Evolutionary conservation across 345 rosid species (phyloP), one percentile per base, ranked within the genome.

Genomic region (Rubroshorea leprosula): DNA sequence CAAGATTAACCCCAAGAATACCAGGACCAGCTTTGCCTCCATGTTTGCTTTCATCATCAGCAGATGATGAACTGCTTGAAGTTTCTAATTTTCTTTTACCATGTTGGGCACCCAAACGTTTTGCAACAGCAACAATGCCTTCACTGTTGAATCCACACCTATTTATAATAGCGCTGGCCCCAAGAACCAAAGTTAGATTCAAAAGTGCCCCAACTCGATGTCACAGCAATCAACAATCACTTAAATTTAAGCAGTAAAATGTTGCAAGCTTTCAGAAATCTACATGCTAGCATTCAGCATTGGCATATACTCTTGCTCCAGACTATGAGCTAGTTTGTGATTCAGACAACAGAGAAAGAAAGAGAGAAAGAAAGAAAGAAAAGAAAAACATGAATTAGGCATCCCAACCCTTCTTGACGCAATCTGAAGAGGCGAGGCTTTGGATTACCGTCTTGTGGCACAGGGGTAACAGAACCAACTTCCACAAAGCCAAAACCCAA

Each of bases 1-100:
- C 99, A 69, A 89, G 91, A 72, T 89, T 89, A 51, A 89, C 96
- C 49, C 97, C 99, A 59, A 93, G 97, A 72, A 89, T 93, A 66
- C 97, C 99, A 61, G 96, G 97, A 55, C 99, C 97, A 64, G 97
- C 96, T 76, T 89, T 93, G 44, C 99, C 99, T 43, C 97, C 97
- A 4, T 83, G 87, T 75, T 80, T 85, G 43, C 51, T 70, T 25
- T 85, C 92, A 25, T 78, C 85, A 23, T 56, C 55, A 17, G 81
- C 65, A 25, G 87, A 49, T 18, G 97, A 60, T 23, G 85, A 75
- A 41, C 85, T 61, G 68, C 80, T 83, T 55, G 91, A 80, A 57
- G 96, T 85, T 71, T 93, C 94, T 73, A 89, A 71, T 88, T 80
- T 93, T 68, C 99, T 80, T 75, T 87, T 93, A 60, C 99, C 97